These are phyloP conservation scores for Aquilaria malaccensis DNA, from an alignment of 345 rosid genomes.

Conservation along the genomic window DNA sequence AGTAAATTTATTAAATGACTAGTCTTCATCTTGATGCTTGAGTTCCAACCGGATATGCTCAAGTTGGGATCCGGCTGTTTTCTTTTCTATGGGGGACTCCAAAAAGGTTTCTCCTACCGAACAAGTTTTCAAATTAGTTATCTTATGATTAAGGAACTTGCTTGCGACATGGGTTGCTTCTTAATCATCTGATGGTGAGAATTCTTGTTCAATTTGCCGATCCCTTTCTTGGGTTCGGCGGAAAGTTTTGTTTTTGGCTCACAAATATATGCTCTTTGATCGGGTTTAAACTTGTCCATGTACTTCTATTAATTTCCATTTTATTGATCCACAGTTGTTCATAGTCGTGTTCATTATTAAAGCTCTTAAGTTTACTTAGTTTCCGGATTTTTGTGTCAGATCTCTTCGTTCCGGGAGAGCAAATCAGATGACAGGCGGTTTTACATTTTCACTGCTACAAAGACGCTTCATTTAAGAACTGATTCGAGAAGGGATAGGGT, in stretches of 20 bases:
- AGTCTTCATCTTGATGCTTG: neutral
- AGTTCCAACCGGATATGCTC: neutral
- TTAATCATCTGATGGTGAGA: slow-evolving; percentile 12
- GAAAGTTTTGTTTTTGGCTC: neutral
- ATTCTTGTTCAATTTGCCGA: neutral
- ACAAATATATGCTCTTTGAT: no score
- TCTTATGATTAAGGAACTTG: slow-evolving; percentile 9
- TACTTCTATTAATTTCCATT: no score
- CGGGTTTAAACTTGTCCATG: no score
- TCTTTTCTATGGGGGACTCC: neutral
- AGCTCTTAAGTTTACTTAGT: neutral
- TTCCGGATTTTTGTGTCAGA: slow-evolving; percentile 39
- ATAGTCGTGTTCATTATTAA: neutral
- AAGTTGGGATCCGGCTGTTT: neutral
- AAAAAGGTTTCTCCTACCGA: neutral
- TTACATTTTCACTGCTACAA: slow-evolving; percentile 92
- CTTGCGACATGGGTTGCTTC: slow-evolving; percentile 5
- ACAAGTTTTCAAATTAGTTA: neutral
- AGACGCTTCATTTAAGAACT: slow-evolving; percentile 93
- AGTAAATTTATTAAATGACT: neutral
- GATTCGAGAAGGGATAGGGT: slow-evolving; percentile 68
- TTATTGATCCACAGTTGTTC: no score
- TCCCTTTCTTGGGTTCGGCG: slow-evolving; percentile 10
- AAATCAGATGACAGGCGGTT: slow-evolving; percentile 86
- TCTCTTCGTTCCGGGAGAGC: slow-evolving; percentile 96